phyloP scores from a whole-genome alignment of 805 yeast genomes.

The Cyberlindnera galapagoensis region DNA sequence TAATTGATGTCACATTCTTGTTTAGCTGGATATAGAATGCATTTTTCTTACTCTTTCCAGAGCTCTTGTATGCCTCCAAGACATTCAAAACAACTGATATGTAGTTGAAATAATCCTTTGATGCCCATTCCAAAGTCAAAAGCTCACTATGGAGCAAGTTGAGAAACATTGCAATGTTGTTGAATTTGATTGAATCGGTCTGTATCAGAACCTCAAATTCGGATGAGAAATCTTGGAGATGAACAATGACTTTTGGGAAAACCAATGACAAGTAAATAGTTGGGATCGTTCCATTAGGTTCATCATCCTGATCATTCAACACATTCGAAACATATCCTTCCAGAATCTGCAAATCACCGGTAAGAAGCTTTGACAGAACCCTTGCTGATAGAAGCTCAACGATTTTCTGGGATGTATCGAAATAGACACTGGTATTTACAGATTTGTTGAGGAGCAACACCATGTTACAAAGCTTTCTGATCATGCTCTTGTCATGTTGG shows the following conservation, averaged over 20 bases:
- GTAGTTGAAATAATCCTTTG: conserved; percentile 22
- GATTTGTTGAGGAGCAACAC: conserved; percentile 26
- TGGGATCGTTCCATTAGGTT: conserved; percentile 9
- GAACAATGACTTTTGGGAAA: conserved; percentile 24
- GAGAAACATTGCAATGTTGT: conserved; percentile 18
- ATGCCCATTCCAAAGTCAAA: conserved; percentile 21
- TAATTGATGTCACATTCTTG: conserved; percentile 13
- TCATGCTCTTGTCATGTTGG: conserved; percentile 23
- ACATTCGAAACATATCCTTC: conserved; percentile 17
- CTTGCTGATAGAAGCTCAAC: conserved; percentile 29
- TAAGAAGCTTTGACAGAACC: conserved; percentile 28
- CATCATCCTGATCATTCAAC: conserved; percentile 12
- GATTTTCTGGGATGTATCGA: conserved; percentile 26
- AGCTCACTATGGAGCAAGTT: conserved; percentile 16
- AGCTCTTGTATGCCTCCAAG: conserved; percentile 17
- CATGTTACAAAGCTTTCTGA: conserved; percentile 23
- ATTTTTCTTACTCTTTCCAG: conserved; percentile 13
- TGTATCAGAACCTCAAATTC: conserved; percentile 18
- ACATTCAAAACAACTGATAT: conserved; percentile 18
- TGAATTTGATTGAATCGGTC: conserved; percentile 15
- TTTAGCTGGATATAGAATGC: conserved; percentile 13
- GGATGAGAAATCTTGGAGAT: conserved; percentile 25
- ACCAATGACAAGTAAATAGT: conserved; percentile 19
- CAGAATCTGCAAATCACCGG: conserved; percentile 14
- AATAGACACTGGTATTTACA: conserved; percentile 26